These are phyloP conservation scores for Sporobolomyces roseus DNA, from an alignment of 768 basidiomycete species.

Conservation along the genomic window DNA sequence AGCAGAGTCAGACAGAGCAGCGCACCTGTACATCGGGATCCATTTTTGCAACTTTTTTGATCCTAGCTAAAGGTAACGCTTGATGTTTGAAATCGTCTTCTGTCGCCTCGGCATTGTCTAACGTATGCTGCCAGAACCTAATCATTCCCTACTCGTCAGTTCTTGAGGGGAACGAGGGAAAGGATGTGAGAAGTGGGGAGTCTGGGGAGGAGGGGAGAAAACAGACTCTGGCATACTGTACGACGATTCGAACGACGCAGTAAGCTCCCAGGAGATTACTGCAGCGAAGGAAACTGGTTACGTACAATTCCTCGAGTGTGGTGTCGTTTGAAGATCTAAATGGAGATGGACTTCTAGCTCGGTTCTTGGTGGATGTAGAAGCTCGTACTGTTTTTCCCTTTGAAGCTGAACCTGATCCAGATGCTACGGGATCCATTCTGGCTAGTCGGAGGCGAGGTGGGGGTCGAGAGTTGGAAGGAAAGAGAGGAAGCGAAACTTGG, in stretches of 20 bases:
- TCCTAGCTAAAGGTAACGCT: slow-evolving; percentile 83
- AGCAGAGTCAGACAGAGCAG: slow-evolving; percentile 16
- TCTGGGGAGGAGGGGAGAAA: neutral
- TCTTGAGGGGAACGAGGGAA: neutral
- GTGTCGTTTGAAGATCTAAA: slow-evolving; percentile 18
- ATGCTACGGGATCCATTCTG: neutral
- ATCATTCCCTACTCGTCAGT: neutral
- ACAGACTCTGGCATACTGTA: slow-evolving; percentile 25
- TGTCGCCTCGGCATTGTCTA: slow-evolving; percentile 38
- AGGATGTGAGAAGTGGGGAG: neutral
- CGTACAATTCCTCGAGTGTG: slow-evolving; percentile 28
- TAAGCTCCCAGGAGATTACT: neutral
- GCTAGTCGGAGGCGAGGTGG: neutral
- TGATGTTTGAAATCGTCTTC: slow-evolving; percentile 55
- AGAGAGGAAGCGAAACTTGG: no score
- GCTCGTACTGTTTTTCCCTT: slow-evolving; percentile 18
- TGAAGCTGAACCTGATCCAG: neutral
- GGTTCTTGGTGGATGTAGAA: slow-evolving; percentile 25
- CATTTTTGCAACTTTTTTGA: slow-evolving; percentile 99
- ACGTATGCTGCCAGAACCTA: slow-evolving; percentile 41
- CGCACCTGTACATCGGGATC: slow-evolving; percentile 88
- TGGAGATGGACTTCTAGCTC: slow-evolving; percentile 21
- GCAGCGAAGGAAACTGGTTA: no score
- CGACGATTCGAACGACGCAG: neutral
- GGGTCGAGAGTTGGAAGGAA: no score